Base-by-base conservation (phyloP, 441 rosid species). In the Syzygium syzygioides region DNA sequence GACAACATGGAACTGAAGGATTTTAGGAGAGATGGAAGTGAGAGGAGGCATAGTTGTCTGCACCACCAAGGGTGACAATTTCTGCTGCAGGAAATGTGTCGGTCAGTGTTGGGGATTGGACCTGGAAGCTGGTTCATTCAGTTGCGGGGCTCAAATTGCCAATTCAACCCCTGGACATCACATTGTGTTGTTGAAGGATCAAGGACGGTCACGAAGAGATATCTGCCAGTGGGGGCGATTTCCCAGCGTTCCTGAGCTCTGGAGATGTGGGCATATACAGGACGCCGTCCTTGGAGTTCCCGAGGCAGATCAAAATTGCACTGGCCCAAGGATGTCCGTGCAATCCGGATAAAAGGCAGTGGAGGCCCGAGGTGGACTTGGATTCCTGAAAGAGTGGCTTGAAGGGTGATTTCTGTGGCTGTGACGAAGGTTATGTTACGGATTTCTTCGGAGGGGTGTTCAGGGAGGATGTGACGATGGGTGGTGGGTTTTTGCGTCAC, bases 51-150 rank as follows among this genome's bases (percentile, higher is more conserved):
- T 95, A 2, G 60, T 88, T 20, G 93, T 96, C 4, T 28, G 52
- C 9, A 71, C 91, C 20, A 88, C 80, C 9, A 92, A 88, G 11
- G 97, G 97, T 7, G 95, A 94, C 15, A 92, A 86, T 56, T 93
- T 95, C 56, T 86, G 91, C 90, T 92, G 94, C 86, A 93, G 92
- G 89, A 97, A 96, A 90, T 96, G 98, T 62, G 94, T 94, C 94
- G 50, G 92, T 97, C 6, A 94, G 97, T 0, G 96, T 94, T 0
- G 99, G 99, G 18, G 95, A 97, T 64, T 97, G 99, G 98, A 91
- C 91, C 86, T 87, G 66, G 55, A 96, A 95, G 94, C 85, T 96
- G 20, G 93, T 94, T 87, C 91, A 92, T 91, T 89, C 57, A 2
- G 94, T 95, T 14, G 86, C 89, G 6, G 94, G 97, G 11, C 80